phyloP scores from a whole-genome alignment of 345 rosid genomes.

The Viola odorata region DNA sequence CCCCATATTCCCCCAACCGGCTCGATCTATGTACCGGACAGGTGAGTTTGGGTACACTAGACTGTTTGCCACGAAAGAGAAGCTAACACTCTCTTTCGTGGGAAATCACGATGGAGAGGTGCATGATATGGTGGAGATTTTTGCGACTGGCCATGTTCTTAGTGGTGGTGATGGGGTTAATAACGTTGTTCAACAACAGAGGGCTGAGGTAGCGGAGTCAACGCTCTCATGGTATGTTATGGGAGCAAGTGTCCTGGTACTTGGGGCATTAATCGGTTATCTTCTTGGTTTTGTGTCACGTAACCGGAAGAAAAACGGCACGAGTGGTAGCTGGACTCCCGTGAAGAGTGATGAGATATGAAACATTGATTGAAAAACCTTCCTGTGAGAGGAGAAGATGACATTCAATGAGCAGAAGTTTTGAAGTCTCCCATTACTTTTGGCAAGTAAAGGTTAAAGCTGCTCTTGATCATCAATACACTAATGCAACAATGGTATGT shows the following conservation, averaged over 20 bases:
- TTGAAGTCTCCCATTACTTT: too few relatives aligned
- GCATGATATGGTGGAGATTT: conserved; percentile 77
- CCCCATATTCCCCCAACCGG: conserved; percentile 78
- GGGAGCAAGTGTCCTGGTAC: conserved; percentile 64
- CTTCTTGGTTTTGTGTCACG: conserved; percentile 56
- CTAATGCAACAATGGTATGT: too few relatives aligned
- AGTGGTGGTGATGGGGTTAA: conserved; percentile 28
- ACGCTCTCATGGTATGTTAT: conserved; percentile 43
- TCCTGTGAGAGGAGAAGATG: too few relatives aligned
- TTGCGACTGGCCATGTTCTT: conserved; percentile 62
- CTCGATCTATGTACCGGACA: conserved; percentile 69
- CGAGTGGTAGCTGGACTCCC: conserved; percentile 48
- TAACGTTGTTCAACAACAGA: conserved; percentile 11
- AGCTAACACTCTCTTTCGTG: conserved; percentile 58
- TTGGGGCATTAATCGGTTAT: conserved; percentile 63
- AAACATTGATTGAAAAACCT: conserved; percentile 9
- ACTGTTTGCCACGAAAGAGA: conserved; percentile 70
- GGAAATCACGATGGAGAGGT: conserved; percentile 89
- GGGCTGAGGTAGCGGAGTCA: conserved; percentile 21
- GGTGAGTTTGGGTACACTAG: conserved; percentile 92
- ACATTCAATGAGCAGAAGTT: too few relatives aligned
- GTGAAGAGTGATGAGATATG: conserved; percentile 56
- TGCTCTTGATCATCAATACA: too few relatives aligned
- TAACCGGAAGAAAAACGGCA: conserved; percentile 36
- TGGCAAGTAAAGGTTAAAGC: too few relatives aligned